Evolutionary conservation across 2,329 filamentous ascomycete species (phyloP), one percentile per base, ranked within the genome.

Genomic region (Pseudocercospora cruenta): DNA sequence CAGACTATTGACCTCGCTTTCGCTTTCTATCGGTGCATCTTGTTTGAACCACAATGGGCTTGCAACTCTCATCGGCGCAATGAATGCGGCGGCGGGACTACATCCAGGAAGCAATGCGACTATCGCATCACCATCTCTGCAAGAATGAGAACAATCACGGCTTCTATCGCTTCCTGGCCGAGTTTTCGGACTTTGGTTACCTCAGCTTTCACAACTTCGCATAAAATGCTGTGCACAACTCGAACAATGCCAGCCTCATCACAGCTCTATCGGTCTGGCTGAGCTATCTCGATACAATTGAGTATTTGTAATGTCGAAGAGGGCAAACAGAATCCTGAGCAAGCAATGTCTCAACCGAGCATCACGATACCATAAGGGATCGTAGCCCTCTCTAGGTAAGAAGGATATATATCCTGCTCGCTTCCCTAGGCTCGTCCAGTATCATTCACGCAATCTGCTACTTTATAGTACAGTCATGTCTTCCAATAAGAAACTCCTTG

Each of bases 401-500:
- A 36, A 36, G 10, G 33, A 36, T 36, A 14, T 36, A 36, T 36
- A 19, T 19, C 3, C 21, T 47, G 45, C n/a, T 47, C 45, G 45
- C 8, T 19, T 16, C 53, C n/a, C 2, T 33, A 5, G 9, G 26
- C 26, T 61, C 59, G 26, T 28, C 26, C 21, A 24, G 4, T n/a
- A 14, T 21, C 22, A 47, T n/a, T 51, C 22, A 14, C 26, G 4
- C 49, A 53, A n/a, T 21, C n/a, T 36, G 33, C 33, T 36, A 36
- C 12, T 14, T 36, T 8, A 47, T 22, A 53, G 6, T 19, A 36
- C 33, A 22, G 60, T 10, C 51, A 65, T 65, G 63, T 53, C 59
- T 22, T 45, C 19, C 22, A 16, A 63, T 14, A 58, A 58, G 24
- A 80, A 79, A 69, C 72, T 74, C 45, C 75, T 80, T 49, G 74